Evolutionary conservation across 331 rosid species (phyloP).

Genomic region (Cydonia oblonga): DNA sequence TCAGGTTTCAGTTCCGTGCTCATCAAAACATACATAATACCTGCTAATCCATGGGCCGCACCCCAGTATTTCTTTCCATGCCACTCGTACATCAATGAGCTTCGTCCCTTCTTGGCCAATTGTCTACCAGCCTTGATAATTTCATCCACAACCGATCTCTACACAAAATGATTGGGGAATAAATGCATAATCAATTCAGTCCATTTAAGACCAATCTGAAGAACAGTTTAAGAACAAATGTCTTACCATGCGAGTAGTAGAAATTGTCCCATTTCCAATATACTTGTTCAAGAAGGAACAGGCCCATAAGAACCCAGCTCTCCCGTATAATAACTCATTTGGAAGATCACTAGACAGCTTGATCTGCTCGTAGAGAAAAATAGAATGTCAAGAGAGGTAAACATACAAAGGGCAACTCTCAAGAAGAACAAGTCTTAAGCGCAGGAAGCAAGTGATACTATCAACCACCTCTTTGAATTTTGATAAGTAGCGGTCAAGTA

Average conservation of each 20-base stretch:
- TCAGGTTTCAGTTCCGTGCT: conserved; percentile 61
- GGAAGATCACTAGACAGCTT: conserved; percentile 50
- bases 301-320: conserved; percentile 75
- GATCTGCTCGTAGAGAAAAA: conserved; percentile 42
- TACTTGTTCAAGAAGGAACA: conserved; percentile 66
- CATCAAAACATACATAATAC: conserved; percentile 75
- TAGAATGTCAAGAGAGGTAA: background rate
- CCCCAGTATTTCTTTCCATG: conserved; percentile 94
- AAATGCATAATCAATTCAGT: background rate
- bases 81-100: conserved; percentile 84
- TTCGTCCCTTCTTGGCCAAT: conserved; percentile 42
- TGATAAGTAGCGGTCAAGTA: conserved; percentile 40
- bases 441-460: background rate
- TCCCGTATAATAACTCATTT: conserved; percentile 63
- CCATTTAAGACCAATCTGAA: background rate
- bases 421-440: conserved; percentile 7
- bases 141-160: conserved; percentile 64
- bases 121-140: conserved; percentile 50
- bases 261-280: conserved; percentile 40
- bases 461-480: conserved; percentile 45
- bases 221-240: background rate
- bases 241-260: conserved; percentile 38
- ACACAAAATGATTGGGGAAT: conserved; percentile 11
- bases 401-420: background rate
- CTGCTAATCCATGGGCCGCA: conserved; percentile 85